Evolutionary conservation across 345 rosid genomes (phyloP).

Genomic region (Clarkia xantiana): DNA sequence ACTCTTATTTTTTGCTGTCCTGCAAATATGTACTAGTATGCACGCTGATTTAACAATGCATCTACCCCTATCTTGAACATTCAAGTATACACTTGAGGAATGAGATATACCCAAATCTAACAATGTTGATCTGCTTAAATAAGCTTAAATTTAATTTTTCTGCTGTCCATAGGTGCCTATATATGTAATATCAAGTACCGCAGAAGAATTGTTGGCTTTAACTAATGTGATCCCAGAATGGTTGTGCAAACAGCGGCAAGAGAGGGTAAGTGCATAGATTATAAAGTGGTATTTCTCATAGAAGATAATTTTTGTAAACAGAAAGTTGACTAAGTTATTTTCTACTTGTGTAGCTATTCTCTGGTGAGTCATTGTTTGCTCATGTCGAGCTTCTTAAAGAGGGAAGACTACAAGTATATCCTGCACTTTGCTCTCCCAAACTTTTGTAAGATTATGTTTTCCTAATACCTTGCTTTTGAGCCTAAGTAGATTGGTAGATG

Average conservation of each 20-base stretch:
- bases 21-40: too few relatives aligned
- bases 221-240: conserved; percentile 70
- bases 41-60: too few relatives aligned
- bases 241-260: conserved; percentile 65
- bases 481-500: too few relatives aligned
- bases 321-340: not conserved
- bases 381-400: conserved; percentile 43
- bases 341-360: conserved; percentile 42
- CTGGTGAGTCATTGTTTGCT: conserved; percentile 62
- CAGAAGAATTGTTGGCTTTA: conserved; percentile 64
- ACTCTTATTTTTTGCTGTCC: too few relatives aligned
- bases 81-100: too few relatives aligned
- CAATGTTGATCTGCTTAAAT: not conserved
- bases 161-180: conserved; percentile 56
- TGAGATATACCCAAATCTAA: too few relatives aligned
- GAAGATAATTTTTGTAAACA: not conserved
- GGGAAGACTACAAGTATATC: conserved; percentile 50
- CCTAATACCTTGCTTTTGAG: not conserved
- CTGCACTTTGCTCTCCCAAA: conserved; percentile 58
- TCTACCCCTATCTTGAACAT: too few relatives aligned
- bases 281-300: not conserved
- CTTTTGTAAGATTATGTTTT: conserved; percentile 38
- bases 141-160: conserved; percentile 1
- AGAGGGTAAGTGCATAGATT: conserved; percentile 35
- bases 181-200: conserved; percentile 56